Conservation (phyloP, 305 asterid species). For the Solanum hybrid region DNA sequence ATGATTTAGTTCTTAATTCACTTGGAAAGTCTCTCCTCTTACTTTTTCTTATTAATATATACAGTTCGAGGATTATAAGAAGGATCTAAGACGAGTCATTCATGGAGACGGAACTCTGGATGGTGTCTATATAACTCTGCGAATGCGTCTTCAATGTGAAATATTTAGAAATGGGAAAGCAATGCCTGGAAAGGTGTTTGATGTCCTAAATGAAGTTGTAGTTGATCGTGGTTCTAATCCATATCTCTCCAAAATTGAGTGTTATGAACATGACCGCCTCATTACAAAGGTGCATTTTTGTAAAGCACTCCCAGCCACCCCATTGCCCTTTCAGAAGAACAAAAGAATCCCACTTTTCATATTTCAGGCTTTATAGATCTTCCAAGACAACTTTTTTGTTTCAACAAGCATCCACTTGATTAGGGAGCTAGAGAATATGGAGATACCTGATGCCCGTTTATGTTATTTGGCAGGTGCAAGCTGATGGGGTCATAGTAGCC, state of each 20-base stretch:
- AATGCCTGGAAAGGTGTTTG: constrained; percentile 85
- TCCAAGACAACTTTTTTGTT: not conserved
- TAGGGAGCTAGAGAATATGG: not conserved
- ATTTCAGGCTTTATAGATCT: not conserved
- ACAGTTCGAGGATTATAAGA: constrained; percentile 72
- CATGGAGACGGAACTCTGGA: constrained; percentile 72
- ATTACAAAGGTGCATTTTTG: constrained; percentile 68
- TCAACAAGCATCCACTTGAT: not conserved
- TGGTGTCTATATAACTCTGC: constrained; percentile 87
- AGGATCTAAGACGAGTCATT: constrained; percentile 75
- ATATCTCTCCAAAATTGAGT: constrained; percentile 90
- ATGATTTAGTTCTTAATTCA: not conserved
- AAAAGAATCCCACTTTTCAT: not conserved
- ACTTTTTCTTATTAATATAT: not conserved
- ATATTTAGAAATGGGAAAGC: constrained; percentile 87
- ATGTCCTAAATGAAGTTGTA: constrained; percentile 84
- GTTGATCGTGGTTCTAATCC: constrained; percentile 99
- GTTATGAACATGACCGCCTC: constrained; percentile 93
- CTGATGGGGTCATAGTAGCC: constrained; percentile 97
- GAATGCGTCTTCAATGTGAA: constrained; percentile 97
- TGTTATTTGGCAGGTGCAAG: constrained; percentile 69
- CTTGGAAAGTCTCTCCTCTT: not conserved
- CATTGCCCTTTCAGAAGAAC: not conserved
- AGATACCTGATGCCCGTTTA: not conserved
- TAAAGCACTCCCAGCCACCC: not conserved